A percentile compares a stretch with the other conserved stretches of the same genome.
Evolutionary conservation across 768 basidiomycete genomes (phyloP).

Genomic region (Boletus rufocinnamomeus): DNA sequence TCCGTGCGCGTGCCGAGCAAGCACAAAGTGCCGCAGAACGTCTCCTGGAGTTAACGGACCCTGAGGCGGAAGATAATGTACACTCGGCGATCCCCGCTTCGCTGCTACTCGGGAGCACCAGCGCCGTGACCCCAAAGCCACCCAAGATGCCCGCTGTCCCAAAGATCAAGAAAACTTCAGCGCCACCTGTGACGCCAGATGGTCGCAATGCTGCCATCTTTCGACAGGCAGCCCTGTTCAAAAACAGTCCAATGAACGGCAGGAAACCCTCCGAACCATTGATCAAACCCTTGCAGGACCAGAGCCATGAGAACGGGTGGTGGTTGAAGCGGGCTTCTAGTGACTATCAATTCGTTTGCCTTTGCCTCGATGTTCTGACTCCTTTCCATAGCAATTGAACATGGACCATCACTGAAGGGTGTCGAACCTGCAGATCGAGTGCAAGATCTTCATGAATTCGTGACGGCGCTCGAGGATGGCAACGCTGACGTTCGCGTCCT

Average conservation of each 20-base stretch:
- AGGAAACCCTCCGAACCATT: conserved; percentile 54
- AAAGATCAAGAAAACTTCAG: conserved; percentile 31
- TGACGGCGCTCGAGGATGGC: conserved; percentile 54
- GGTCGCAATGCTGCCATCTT: conserved; percentile 59
- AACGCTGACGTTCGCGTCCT: conserved; percentile 54
- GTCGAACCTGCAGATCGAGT: conserved; percentile 41
- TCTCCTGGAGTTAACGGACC: conserved; percentile 81
- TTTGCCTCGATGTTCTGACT: conserved; percentile 13
- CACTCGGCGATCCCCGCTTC: conserved; percentile 58
- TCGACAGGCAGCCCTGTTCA: conserved; percentile 76
- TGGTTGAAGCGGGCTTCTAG: conserved; percentile 77
- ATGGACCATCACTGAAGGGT: conserved; percentile 47
- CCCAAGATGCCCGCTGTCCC: conserved; percentile 40
- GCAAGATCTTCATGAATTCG: conserved; percentile 55
- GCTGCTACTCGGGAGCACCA: conserved; percentile 47
- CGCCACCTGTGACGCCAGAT: conserved; percentile 64
- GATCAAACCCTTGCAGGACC: conserved; percentile 67
- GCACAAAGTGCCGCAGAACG: conserved; percentile 92
- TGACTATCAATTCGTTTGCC: conserved; percentile 40
- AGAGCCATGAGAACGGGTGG: conserved; percentile 76
- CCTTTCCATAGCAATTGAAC: conserved; percentile 39
- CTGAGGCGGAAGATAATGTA: conserved; percentile 60
- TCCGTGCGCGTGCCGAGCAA: conserved; percentile 86
- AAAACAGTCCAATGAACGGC: conserved; percentile 73
- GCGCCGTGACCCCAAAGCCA: conserved; percentile 40